A percentile compares a stretch with the other conserved stretches of the same genome.
Conservation (phyloP, 2,329 filamentous ascomycete species). For the Lachnellula cervina region DNA sequence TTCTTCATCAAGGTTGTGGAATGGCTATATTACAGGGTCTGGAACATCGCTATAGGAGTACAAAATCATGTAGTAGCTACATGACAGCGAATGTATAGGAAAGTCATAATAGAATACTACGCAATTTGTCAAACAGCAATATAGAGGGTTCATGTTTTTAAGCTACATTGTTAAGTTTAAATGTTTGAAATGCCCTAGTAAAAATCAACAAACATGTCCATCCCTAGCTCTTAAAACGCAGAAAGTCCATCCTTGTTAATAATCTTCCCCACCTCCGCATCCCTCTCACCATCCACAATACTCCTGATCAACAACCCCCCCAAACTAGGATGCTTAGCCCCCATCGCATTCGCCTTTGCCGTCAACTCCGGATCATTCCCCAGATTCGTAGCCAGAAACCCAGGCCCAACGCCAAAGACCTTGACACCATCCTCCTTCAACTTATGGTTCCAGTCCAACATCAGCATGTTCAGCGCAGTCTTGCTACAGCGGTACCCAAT, state of each 20-base stretch:
- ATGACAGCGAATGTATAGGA: too few species aligned
- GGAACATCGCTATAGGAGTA: too few species aligned
- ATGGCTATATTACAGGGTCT: too few species aligned
- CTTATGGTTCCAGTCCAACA: slow-evolving; percentile 41
- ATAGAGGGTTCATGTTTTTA: too few species aligned
- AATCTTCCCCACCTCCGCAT: slow-evolving; percentile 38
- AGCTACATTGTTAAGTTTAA: too few species aligned
- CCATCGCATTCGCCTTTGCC: slow-evolving; percentile 15
- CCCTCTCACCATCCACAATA: slow-evolving; percentile 39
- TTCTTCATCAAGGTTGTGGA: too few species aligned
- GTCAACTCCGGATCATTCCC: slow-evolving; percentile 20
- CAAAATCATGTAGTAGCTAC: too few species aligned
- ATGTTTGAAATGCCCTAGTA: too few species aligned
- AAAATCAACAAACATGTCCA: too few species aligned
- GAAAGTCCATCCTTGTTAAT: slow-evolving; percentile 18
- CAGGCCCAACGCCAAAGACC: slow-evolving; percentile 44
- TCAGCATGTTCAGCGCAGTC: slow-evolving; percentile 45
- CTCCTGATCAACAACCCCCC: slow-evolving; percentile 36
- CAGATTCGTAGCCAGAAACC: slow-evolving; percentile 44
- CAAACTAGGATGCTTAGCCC: slow-evolving; percentile 31
- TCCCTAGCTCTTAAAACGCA: too few species aligned
- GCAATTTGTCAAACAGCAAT: too few species aligned
- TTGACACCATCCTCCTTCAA: slow-evolving; percentile 47
- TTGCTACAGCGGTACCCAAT: slow-evolving; percentile 40
- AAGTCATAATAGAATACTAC: too few species aligned